Conservation (phyloP, 495 filamentous ascomycete species). For the Penicillium canariense region DNA sequence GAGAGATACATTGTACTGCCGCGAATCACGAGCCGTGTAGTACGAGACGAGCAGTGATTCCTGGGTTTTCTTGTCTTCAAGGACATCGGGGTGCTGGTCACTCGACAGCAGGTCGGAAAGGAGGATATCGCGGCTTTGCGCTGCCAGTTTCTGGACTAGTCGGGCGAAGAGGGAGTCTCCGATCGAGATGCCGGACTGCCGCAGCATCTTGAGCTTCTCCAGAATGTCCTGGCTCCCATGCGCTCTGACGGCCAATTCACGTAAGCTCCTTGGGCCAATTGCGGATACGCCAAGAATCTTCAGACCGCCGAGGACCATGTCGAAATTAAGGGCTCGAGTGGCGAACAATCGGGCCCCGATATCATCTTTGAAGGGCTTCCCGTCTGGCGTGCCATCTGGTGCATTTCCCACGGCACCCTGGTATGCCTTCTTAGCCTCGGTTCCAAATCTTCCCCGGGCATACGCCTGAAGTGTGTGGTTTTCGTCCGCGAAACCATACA, state of each 20-base stretch:
- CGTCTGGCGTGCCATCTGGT: slow-evolving; percentile 13
- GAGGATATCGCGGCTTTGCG: slow-evolving; percentile 51
- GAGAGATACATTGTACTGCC: slow-evolving; percentile 53
- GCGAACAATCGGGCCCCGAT: slow-evolving; percentile 72
- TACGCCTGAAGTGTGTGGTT: slow-evolving; percentile 28
- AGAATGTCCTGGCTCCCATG: slow-evolving; percentile 50
- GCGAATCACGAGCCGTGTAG: slow-evolving; percentile 48
- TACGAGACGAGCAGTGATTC: slow-evolving; percentile 53
- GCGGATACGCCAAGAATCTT: slow-evolving; percentile 60
- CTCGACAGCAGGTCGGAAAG: slow-evolving; percentile 59
- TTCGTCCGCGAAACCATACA: slow-evolving; percentile 26
- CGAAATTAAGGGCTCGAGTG: slow-evolving; percentile 62
- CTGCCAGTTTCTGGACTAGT: slow-evolving; percentile 57
- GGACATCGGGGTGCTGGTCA: slow-evolving; percentile 73
- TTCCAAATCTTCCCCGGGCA: slow-evolving; percentile 19
- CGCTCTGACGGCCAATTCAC: slow-evolving; percentile 65
- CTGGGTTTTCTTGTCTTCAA: slow-evolving; percentile 62
- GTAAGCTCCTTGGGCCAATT: slow-evolving; percentile 70
- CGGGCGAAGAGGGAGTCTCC: slow-evolving; percentile 56
- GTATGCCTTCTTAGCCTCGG: neutral
- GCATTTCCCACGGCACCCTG: neutral
- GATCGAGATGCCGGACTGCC: slow-evolving; percentile 56
- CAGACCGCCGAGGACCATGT: slow-evolving; percentile 61
- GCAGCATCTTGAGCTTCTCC: slow-evolving; percentile 54
- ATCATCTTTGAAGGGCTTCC: slow-evolving; percentile 48